Evolutionary conservation across 2,329 filamentous ascomycete genomes (phyloP), one percentile per base, ranked within the genome.

Genomic region (Cordyceps cicadae): DNA sequence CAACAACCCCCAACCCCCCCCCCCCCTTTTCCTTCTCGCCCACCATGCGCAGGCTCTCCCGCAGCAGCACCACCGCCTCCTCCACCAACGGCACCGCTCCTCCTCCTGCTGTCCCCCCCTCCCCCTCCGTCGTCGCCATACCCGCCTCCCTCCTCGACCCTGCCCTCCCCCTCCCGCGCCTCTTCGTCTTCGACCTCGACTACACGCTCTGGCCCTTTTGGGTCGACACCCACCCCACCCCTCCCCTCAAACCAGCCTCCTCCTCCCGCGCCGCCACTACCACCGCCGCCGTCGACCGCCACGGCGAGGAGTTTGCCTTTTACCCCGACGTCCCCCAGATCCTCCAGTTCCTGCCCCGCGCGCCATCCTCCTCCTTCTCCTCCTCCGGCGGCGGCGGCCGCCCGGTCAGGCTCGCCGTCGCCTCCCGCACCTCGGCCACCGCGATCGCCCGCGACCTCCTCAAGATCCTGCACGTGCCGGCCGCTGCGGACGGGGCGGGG

Each of bases 161-260:
- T 48, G 57, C 66, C 15, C 82, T 86, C 0, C 89, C 91, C 0
- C 82, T 96, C 1, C 92, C 92, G 0, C 86, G 87, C 63, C 81
- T 96, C 66, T 82, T 97, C 67, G 89, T 94, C 64, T 97, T 97
- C 76, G 94, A 97, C 73, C 85, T 97, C 64, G 93, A 97, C 80
- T 97, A 97, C 80, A 97, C 94, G 0, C 81, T 97, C n/a, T 97
- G 93, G 94, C 92, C 92, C 5, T 97, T 97, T 76, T 97, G 93
- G 93, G 87, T 96, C 1, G 94, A 97, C 77, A 96, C 92, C 3
- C 92, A 97, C 75, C 88, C 94, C 67, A 84, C 85, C 26, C 82
- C 86, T 7, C 92, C 92, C 0, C 76, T 96, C 19, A 81, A 81
- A 65, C 68, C 79, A 7, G 76, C 78, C 59, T 60, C 76, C 0